Conservation (phyloP, 225 moss, liverwort and hornwort species). For the Straminergon stramineum region DNA sequence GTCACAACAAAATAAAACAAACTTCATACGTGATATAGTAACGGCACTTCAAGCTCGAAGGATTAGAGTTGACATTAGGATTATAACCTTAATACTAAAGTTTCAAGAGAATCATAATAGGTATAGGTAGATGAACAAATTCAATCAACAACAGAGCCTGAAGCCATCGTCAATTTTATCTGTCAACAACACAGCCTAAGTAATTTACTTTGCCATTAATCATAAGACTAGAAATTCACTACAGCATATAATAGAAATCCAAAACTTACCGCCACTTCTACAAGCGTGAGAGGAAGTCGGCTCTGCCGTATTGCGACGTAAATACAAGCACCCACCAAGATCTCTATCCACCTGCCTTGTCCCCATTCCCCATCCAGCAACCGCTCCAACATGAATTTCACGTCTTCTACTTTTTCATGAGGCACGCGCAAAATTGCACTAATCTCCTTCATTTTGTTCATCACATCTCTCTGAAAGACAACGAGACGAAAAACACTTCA, state of each 20-base stretch:
- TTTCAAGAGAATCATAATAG: background rate
- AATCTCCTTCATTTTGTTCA: constrained; percentile 77
- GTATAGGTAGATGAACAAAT: background rate
- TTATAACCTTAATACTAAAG: background rate
- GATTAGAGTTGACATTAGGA: background rate
- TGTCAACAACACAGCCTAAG: no score
- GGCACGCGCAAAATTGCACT: constrained; percentile 68
- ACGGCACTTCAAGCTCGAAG: background rate
- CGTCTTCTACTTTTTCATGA: constrained; percentile 61
- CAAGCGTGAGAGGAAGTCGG: constrained; percentile 74
- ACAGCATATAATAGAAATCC: background rate
- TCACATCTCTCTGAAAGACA: constrained; percentile 53
- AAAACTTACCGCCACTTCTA: constrained; percentile 80
- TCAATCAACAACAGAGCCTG: background rate
- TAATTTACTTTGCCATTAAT: background rate
- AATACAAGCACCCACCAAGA: constrained; percentile 79
- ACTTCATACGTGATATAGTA: background rate
- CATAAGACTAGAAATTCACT: background rate
- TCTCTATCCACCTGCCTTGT: constrained; percentile 86
- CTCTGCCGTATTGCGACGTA: constrained; percentile 86
- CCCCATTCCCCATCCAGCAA: constrained; percentile 83
- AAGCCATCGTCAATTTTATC: background rate
- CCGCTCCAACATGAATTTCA: constrained; percentile 68
- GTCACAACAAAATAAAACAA: background rate
- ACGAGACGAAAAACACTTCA: background rate